Conservation (phyloP, 495 filamentous ascomycete species). For the Lepraria neglecta region DNA sequence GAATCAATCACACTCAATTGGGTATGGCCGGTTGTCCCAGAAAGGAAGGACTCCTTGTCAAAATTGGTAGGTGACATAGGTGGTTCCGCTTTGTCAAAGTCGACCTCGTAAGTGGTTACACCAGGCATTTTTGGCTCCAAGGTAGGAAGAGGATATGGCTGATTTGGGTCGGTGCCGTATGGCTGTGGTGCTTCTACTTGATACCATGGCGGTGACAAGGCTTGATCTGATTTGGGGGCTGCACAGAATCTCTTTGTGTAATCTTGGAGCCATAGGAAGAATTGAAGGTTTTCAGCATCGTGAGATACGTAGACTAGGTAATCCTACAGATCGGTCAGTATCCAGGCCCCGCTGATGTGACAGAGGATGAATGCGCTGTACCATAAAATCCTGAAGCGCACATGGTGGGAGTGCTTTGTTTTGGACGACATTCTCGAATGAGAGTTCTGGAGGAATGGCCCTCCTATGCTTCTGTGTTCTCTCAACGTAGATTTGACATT, state of each 20-base stretch:
- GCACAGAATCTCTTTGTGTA: slow-evolving; percentile 39
- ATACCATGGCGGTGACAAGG: slow-evolving; percentile 32
- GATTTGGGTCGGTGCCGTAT: slow-evolving; percentile 13
- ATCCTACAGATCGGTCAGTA: slow-evolving; percentile 29
- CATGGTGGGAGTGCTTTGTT: slow-evolving; percentile 43
- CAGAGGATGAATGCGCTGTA: neutral
- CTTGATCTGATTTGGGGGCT: slow-evolving; percentile 25
- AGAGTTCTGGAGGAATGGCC: slow-evolving; percentile 37
- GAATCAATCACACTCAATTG: slow-evolving; percentile 15
- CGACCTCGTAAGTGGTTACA: slow-evolving; percentile 11
- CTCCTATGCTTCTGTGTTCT: slow-evolving; percentile 27
- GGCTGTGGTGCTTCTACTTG: slow-evolving; percentile 17
- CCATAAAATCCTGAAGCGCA: slow-evolving; percentile 42
- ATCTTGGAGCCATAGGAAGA: slow-evolving; percentile 47
- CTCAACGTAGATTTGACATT: slow-evolving; percentile 33
- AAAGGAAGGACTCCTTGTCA: slow-evolving; percentile 25
- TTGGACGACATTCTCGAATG: slow-evolving; percentile 41
- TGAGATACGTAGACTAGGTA: slow-evolving; percentile 44
- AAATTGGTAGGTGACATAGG: slow-evolving; percentile 15
- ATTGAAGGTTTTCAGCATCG: slow-evolving; percentile 47
- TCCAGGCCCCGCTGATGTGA: neutral
- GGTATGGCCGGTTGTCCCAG: slow-evolving; percentile 17
- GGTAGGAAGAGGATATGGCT: slow-evolving; percentile 12
- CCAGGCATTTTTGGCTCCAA: slow-evolving; percentile 8
- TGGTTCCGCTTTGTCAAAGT: slow-evolving; percentile 20